Conservation (phyloP, 345 rosid species). For the Dimocarpus longan region DNA sequence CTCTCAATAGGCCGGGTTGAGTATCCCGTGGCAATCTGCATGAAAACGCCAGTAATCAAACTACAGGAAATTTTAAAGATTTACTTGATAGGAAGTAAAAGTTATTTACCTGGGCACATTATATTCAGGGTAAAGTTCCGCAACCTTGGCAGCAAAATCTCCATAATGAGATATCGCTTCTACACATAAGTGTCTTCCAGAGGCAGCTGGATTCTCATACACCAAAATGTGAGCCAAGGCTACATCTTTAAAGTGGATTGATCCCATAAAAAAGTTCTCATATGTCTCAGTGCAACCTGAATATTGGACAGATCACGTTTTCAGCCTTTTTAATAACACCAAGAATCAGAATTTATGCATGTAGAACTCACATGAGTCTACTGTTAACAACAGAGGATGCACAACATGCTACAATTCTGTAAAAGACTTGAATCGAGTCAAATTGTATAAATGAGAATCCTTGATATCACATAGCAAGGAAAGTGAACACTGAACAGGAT, state of each 20-base stretch:
- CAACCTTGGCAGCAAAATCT: conserved; percentile 84
- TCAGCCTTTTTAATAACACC: not conserved
- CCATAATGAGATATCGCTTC: conserved; percentile 93
- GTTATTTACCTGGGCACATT: conserved; percentile 63
- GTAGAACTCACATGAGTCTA: not conserved
- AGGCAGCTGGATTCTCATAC: conserved; percentile 75
- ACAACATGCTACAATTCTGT: not conserved
- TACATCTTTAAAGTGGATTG: conserved; percentile 87
- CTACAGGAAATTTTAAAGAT: not conserved
- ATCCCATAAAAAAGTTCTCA: conserved; percentile 81
- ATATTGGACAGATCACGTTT: conserved; percentile 2
- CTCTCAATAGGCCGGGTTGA: conserved; percentile 75
- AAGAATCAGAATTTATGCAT: not conserved
- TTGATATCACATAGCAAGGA: not conserved
- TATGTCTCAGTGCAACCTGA: conserved; percentile 86
- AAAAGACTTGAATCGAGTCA: not conserved
- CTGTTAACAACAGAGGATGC: not conserved
- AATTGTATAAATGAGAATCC: not conserved
- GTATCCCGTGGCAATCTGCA: conserved; percentile 74
- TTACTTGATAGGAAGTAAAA: not conserved
- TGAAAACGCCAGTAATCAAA: not conserved
- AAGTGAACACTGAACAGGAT: not conserved
- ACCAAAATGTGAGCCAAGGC: conserved; percentile 86
- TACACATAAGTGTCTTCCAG: conserved; percentile 85
- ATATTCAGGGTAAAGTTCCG: conserved; percentile 91